Percentiles rank a stretch among this genome's conserved stretches.
Evolutionary conservation across 2,329 filamentous ascomycete species (phyloP).

Genomic region (Pseudocercospora eumusae): DNA sequence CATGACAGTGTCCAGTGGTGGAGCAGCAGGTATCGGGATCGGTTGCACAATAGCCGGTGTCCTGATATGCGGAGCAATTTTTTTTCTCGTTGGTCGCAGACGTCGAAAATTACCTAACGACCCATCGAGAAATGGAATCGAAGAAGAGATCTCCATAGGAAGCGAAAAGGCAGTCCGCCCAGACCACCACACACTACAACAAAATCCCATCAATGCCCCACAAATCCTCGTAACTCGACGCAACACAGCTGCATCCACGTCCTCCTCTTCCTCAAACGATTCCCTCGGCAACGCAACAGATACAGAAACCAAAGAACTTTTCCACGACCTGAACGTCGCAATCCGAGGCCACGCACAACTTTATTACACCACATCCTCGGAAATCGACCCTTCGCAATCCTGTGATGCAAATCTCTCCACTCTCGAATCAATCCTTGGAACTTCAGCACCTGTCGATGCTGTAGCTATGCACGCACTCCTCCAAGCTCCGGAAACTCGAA

Average conservation of each 20-base stretch:
- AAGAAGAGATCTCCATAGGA: conserved; percentile 7
- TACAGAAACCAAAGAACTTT: conserved; percentile 13
- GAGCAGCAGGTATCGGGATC: conserved; percentile 16
- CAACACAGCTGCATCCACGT: background rate
- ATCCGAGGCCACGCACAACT: conserved; percentile 16
- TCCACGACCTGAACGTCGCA: conserved; percentile 14
- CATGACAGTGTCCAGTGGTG: conserved; percentile 12
- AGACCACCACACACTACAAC: background rate
- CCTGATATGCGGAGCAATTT: conserved; percentile 4
- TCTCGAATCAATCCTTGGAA: conserved; percentile 12
- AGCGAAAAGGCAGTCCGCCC: conserved; percentile 2
- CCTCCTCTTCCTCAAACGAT: conserved; percentile 7
- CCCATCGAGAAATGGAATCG: background rate
- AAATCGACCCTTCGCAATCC: background rate
- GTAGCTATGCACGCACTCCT: conserved; percentile 17
- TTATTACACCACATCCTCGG: conserved; percentile 14
- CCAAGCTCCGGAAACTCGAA: conserved; percentile 16
- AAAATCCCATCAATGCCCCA: background rate
- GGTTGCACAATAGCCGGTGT: conserved; percentile 15
- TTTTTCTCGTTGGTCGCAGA: conserved; percentile 15
- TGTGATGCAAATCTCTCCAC: conserved; percentile 16
- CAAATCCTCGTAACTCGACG: background rate
- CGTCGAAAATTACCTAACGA: background rate
- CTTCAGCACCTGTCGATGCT: conserved; percentile 13
- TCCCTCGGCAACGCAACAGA: conserved; percentile 9